Conservation (phyloP, 345 rosid species). For the Bruguiera gymnorhiza region DNA sequence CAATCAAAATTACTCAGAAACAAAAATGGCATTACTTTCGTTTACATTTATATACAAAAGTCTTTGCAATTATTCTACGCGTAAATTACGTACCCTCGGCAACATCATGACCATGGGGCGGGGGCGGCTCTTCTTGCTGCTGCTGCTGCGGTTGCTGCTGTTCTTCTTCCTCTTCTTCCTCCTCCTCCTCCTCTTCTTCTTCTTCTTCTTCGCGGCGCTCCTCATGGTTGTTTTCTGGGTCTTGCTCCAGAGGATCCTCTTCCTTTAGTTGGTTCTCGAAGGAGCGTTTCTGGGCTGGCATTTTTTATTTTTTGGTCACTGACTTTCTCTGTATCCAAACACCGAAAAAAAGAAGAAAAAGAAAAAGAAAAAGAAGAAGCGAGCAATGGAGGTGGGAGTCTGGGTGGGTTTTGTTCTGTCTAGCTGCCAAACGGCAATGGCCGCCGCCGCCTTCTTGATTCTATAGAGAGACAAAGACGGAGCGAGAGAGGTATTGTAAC, state of each 20-base stretch:
- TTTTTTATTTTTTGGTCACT: constrained; percentile 1
- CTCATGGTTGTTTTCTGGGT: neutral
- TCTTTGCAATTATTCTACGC: neutral
- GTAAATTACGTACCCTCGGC: constrained; percentile 17
- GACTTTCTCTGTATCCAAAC: neutral
- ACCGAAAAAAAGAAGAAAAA: neutral
- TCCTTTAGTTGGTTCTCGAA: constrained; percentile 8
- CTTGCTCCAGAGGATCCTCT: constrained; percentile 8
- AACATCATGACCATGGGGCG: neutral
- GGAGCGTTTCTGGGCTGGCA: constrained; percentile 30
- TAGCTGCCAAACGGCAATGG: neutral
- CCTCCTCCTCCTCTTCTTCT: too few species aligned
- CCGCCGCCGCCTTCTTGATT: neutral
- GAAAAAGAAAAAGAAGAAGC: neutral
- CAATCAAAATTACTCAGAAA: neutral
- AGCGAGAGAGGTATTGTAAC: neutral
- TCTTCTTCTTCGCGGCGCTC: neutral
- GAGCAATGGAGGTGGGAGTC: too few species aligned
- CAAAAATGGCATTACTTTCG: neutral
- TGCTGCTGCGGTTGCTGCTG: neutral
- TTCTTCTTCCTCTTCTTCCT: too few species aligned
- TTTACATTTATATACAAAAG: neutral
- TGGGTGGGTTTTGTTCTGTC: too few species aligned
- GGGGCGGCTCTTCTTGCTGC: neutral
- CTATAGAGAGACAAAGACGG: neutral